Conservation (phyloP, 2,329 filamentous ascomycete genomes). For the Pseudogymnoascus verrucosus region DNA sequence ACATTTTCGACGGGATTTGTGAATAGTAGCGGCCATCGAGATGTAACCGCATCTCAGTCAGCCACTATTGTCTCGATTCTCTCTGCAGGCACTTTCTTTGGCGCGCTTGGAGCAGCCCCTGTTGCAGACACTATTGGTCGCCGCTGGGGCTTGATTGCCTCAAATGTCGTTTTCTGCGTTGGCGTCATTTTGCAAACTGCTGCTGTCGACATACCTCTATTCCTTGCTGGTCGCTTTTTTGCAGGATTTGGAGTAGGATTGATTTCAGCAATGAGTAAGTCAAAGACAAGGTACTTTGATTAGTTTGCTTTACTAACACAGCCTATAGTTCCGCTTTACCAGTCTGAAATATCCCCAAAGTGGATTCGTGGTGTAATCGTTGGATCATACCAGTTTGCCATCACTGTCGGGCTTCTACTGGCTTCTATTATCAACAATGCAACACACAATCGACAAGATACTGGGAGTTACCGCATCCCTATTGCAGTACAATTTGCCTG, state of each 20-base stretch:
- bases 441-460: constrained; percentile 47
- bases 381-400: constrained; percentile 68
- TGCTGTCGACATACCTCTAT: constrained; percentile 52
- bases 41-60: constrained; percentile 45
- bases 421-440: constrained; percentile 63
- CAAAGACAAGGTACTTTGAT: background rate
- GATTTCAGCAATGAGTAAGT: constrained; percentile 55
- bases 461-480: constrained; percentile 67
- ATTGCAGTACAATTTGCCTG: constrained; percentile 67
- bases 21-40: constrained; percentile 35
- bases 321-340: constrained; percentile 62
- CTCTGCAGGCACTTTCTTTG: constrained; percentile 70
- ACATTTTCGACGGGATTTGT: constrained; percentile 51
- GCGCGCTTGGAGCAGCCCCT: constrained; percentile 53
- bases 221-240: constrained; percentile 65
- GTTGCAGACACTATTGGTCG: constrained; percentile 60
- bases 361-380: constrained; percentile 74
- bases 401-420: constrained; percentile 61
- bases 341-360: constrained; percentile 75
- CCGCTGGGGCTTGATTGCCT: constrained; percentile 52
- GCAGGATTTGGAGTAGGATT: constrained; percentile 68
- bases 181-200: constrained; percentile 61
- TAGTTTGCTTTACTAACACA: constrained; percentile 14
- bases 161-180: constrained; percentile 55
- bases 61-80: constrained; percentile 67